Conservation (phyloP, 352 stramenopile species). For the Saprolegnia diclina region DNA sequence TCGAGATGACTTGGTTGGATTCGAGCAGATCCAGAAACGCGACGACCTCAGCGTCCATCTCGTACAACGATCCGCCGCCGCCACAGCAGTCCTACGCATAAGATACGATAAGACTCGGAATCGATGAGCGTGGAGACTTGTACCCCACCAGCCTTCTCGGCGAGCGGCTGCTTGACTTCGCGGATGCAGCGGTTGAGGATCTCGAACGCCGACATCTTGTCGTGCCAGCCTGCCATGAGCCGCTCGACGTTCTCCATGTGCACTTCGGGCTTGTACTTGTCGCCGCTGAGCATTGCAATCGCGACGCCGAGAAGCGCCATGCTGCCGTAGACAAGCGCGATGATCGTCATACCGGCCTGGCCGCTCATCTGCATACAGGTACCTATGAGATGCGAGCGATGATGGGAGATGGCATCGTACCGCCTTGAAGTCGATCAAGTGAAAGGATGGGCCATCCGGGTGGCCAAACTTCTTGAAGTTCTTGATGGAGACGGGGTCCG, state of each 20-base stretch:
- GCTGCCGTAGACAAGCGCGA: constrained; percentile 69
- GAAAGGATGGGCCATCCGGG: constrained; percentile 44
- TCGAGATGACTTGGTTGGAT: constrained; percentile 17
- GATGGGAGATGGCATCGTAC: constrained; percentile 56
- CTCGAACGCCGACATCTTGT: constrained; percentile 23
- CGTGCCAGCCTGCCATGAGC: constrained; percentile 17
- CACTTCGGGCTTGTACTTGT: constrained; percentile 20
- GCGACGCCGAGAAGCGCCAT: constrained; percentile 52
- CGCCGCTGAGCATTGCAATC: constrained; percentile 39
- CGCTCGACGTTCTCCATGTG: constrained; percentile 9
- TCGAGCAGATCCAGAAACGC: constrained; percentile 13
- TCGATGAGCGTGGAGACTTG: neutral
- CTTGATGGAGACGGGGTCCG: constrained; percentile 54
- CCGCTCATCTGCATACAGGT: constrained; percentile 32
- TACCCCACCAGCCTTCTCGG: constrained; percentile 16
- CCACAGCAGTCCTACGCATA: constrained; percentile 16
- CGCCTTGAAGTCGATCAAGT: constrained; percentile 23
- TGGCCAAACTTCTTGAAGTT: constrained; percentile 81
- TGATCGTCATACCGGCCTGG: constrained; percentile 40
- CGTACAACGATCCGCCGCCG: constrained; percentile 4
- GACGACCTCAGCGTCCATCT: constrained; percentile 20
- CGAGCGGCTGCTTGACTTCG: constrained; percentile 19
- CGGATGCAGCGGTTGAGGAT: neutral
- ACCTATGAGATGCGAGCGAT: constrained; percentile 51
- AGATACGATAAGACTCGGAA: constrained; percentile 4